Evolutionary conservation across 2,329 filamentous ascomycete species (phyloP), one percentile per base, ranked within the genome.

Genomic region (Trichoderma koningiopsis): DNA sequence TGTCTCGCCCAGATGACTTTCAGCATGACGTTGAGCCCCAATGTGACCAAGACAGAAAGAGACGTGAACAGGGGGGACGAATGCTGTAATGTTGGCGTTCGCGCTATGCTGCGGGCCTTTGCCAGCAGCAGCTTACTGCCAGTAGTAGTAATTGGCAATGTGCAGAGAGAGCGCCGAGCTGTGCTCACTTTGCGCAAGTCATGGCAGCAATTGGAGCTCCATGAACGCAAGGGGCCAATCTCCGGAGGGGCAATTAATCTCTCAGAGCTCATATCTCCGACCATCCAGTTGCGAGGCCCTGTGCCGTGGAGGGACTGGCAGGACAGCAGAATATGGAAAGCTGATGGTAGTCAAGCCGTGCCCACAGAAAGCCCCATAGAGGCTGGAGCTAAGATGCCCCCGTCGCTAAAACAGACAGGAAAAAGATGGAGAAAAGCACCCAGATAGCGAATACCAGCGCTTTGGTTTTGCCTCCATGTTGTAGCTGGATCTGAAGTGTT

Each of bases 11-110:
- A 69, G 56, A 65, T 70, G 69, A 72, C 70, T 70, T 71, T 65
- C 49, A 59, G 60, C 70, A 73, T 73, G 72, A 73, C 72, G 72
- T 73, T 72, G 70, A 68, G 68, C 49, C 68, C 68, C 68, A 70
- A 59, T 70, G 52, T 71, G 70, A 72, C 71, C 70, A 71, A 55
- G 69, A 62, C 52, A 33, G 64, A 43, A 66, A 52, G 47, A 35
- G 62, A 29, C 55, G 59, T 61, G 71, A 71, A 69, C 70, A 71
- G 60, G 71, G 71, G 71, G 55, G 55, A 24, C 24, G 16, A 16
- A 27, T 27, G 22, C 47, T 66, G 47, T 11, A 27, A 59, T 37
- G 64, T 53, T 70, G 61, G 68, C 56, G 62, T 67, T 65, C 62
- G 35, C 55, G 55, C 62, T 29, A 65, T 69, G 61, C 68, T 59